Percentiles rank a stretch among this genome's conserved stretches.
Conservation (phyloP, 78 protist genomes). For the Mantamonas sphyraenae region DNA sequence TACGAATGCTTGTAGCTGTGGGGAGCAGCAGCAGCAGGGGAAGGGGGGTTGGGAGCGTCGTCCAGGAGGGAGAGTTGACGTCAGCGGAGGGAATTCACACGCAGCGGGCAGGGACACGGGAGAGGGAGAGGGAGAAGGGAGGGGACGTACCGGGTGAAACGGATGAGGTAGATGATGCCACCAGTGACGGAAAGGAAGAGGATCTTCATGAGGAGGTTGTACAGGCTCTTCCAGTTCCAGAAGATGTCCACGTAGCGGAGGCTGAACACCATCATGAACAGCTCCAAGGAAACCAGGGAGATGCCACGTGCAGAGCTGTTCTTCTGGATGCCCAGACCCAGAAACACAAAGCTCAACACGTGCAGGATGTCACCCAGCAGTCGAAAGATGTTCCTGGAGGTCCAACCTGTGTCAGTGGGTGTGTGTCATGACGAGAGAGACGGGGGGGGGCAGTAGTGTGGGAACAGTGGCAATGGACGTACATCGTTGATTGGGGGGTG, state of each 20-base stretch:
- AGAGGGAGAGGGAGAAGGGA: background rate
- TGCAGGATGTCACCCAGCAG: slow-evolving; percentile 70
- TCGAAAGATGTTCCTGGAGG: slow-evolving; percentile 76
- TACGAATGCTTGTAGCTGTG: slow-evolving; percentile 47
- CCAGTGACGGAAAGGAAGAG: slow-evolving; percentile 59
- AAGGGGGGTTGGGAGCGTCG: background rate
- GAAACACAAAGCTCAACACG: slow-evolving; percentile 24
- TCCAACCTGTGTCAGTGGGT: too few relatives aligned
- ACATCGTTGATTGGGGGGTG: too few relatives aligned
- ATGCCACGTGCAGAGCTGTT: slow-evolving; percentile 51
- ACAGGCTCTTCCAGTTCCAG: slow-evolving; percentile 24
- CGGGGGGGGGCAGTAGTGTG: too few relatives aligned
- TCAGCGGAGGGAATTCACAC: background rate
- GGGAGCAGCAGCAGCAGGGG: background rate
- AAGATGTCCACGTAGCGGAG: slow-evolving; percentile 78
- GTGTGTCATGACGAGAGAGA: too few relatives aligned
- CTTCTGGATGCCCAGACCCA: slow-evolving; percentile 37
- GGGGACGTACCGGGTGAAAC: background rate
- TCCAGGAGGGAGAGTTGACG: background rate
- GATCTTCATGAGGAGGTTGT: slow-evolving; percentile 76
- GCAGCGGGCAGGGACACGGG: background rate
- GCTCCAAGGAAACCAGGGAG: slow-evolving; percentile 65
- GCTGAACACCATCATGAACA: slow-evolving; percentile 62
- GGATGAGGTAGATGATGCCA: slow-evolving; percentile 63
- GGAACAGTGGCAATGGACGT: too few relatives aligned